These are phyloP conservation scores for Pseudotsuga menziesii DNA, from an alignment of 75 land plant genomes.

Conservation along the genomic window DNA sequence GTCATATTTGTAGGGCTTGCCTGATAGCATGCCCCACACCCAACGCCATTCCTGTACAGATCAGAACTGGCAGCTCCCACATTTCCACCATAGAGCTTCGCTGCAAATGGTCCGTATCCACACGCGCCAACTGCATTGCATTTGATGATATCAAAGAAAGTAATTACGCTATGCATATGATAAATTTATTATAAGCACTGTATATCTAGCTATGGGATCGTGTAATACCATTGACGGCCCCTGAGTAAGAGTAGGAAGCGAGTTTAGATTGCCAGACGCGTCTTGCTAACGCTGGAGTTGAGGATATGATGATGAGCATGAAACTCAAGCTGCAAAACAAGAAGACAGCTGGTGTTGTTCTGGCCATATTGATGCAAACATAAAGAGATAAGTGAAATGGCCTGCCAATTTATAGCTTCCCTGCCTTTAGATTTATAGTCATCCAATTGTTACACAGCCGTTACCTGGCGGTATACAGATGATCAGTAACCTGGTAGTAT, in stretches of 20 bases:
- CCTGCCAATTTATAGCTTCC: too few relatives aligned
- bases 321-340: not conserved
- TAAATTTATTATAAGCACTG: not conserved
- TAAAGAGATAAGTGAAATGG: too few relatives aligned
- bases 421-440: too few relatives aligned
- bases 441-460: too few relatives aligned
- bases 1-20: not conserved
- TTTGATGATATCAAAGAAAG: not conserved
- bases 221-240: not conserved
- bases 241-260: not conserved
- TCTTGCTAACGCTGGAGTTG: not conserved
- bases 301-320: not conserved
- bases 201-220: not conserved
- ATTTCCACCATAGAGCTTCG: slow-evolving; percentile 26
- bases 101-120: slow-evolving; percentile 60
- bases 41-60: slow-evolving; percentile 46
- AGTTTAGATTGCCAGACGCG: not conserved
- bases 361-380: too few relatives aligned
- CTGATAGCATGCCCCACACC: slow-evolving; percentile 67
- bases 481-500: too few relatives aligned
- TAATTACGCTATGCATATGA: not conserved
- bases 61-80: slow-evolving; percentile 41
- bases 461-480: too few relatives aligned
- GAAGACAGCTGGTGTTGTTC: too few relatives aligned
- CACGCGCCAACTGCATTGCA: slow-evolving; percentile 53